phyloP scores from a whole-genome alignment of 768 basidiomycete genomes.

The Macrolepiota albuminosa region DNA sequence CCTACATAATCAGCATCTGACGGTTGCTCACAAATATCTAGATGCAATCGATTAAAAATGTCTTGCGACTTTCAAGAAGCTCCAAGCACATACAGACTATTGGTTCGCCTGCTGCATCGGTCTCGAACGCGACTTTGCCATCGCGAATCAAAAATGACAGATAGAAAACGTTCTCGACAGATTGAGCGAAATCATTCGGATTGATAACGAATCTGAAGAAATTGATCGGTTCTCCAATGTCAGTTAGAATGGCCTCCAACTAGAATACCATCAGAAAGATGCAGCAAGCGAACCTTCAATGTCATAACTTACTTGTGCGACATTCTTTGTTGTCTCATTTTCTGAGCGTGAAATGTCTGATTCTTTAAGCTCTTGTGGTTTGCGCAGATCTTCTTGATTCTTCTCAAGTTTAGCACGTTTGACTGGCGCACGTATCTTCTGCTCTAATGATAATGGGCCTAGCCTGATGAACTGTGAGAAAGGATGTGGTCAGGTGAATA shows the following conservation, averaged over 20 bases:
- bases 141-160: conserved; percentile 90
- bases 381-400: conserved; percentile 59
- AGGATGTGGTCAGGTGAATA: neutral
- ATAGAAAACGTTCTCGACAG: conserved; percentile 96
- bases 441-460: conserved; percentile 84
- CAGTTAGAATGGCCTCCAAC: conserved; percentile 57
- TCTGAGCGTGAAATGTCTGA: conserved; percentile 79
- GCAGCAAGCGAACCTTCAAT: neutral
- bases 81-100: conserved; percentile 54
- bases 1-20: conserved; percentile 56
- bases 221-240: conserved; percentile 53
- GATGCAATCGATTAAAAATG: neutral
- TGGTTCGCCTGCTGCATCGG: conserved; percentile 63
- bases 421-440: conserved; percentile 61
- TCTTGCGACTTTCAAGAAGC: neutral
- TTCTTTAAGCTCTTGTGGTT: conserved; percentile 78
- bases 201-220: conserved; percentile 87
- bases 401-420: conserved; percentile 71
- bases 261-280: conserved; percentile 20
- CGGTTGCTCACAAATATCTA: conserved; percentile 64
- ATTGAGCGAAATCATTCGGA: conserved; percentile 86
- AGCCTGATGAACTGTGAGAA: conserved; percentile 52
- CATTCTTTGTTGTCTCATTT: conserved; percentile 90
- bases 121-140: conserved; percentile 72
- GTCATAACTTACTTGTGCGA: conserved; percentile 51